Evolutionary conservation across 1,139 yeast genomes (phyloP), one percentile per base, ranked within the genome.

Genomic region (Zygosaccharomyces pseudobailii): DNA sequence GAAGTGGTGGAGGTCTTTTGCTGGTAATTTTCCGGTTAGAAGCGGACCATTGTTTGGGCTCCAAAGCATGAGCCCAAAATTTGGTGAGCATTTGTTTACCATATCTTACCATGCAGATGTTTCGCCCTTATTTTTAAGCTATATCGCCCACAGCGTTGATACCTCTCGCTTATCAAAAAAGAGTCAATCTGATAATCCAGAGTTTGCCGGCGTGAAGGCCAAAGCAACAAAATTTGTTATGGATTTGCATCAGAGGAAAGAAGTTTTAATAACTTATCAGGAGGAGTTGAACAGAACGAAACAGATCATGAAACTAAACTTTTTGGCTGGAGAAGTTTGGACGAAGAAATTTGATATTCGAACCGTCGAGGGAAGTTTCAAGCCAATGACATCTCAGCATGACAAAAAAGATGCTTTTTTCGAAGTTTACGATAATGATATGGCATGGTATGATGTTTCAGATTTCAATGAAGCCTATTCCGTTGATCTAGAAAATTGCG

Each of bases 241-340:
- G 69, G 97, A 90, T 61, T 66, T 90, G 31, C 97, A 92, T 62
- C 97, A 85, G 59, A 73, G 95, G 41, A 84, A 87, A 55, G 92
- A 87, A 60, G 74, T 82, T 21, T 72, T 79, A 4, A 73, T 77
- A 3, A 80, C 80, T 56, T 74, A 78, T 30, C 82, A 82, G 53
- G 73, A 78, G 43, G 73, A 76, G 28, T 72, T 82, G 43, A 76
- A 81, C 46, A 75, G 82, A 25, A 77, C 82, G 54, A 77, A 78
- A 48, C 73, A 73, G 48, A 62, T 79, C 1, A 71, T 77, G 62
- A 79, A 76, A 46, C 75, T 89, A 72, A 81, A 82, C 57, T 79
- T 90, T 44, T 47, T 57, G 28, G 62, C 55, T 36, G 66, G 66
- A 21, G 58, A 59, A 30, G 57, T 63, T 3, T 49, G 55, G 6